phyloP scores from a whole-genome alignment of 768 basidiomycete species.

The Calvatia gigantea region DNA sequence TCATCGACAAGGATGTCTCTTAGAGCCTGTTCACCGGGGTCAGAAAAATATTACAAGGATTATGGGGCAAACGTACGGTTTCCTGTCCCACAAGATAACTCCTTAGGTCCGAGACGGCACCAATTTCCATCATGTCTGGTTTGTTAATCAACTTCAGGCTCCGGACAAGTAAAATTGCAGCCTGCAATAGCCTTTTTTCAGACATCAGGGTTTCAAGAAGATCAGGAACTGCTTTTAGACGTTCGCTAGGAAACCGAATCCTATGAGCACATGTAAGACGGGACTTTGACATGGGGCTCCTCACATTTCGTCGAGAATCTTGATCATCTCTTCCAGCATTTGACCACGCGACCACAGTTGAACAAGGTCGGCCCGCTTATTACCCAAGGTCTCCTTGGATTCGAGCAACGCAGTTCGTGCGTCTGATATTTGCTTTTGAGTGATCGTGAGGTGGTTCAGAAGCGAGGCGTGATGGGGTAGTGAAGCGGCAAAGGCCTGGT shows the following conservation, averaged over 20 bases:
- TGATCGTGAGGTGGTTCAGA: slow-evolving; percentile 62
- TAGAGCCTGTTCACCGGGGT: slow-evolving; percentile 54
- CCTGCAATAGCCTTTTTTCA: slow-evolving; percentile 89
- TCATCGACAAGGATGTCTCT: slow-evolving; percentile 94
- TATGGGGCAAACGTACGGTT: slow-evolving; percentile 44
- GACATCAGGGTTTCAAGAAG: slow-evolving; percentile 91
- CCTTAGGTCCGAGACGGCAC: slow-evolving; percentile 87
- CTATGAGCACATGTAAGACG: background rate
- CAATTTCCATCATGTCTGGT: slow-evolving; percentile 90
- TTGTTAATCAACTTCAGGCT: slow-evolving; percentile 90
- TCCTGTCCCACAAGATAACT: slow-evolving; percentile 85
- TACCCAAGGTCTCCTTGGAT: slow-evolving; percentile 74
- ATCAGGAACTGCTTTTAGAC: slow-evolving; percentile 88
- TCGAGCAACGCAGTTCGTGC: slow-evolving; percentile 72
- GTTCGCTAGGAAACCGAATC: slow-evolving; percentile 54
- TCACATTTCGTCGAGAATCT: slow-evolving; percentile 91
- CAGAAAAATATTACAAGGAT: background rate
- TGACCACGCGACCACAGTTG: slow-evolving; percentile 89
- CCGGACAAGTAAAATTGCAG: slow-evolving; percentile 80
- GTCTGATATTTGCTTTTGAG: slow-evolving; percentile 71
- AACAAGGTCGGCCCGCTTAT: slow-evolving; percentile 83
- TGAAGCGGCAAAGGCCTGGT: slow-evolving; percentile 92
- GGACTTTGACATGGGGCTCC: background rate
- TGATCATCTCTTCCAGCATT: slow-evolving; percentile 93
- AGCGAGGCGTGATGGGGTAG: slow-evolving; percentile 87